These are phyloP conservation scores for Triadica sebifera DNA, from an alignment of 345 rosid species.

Conservation along the genomic window DNA sequence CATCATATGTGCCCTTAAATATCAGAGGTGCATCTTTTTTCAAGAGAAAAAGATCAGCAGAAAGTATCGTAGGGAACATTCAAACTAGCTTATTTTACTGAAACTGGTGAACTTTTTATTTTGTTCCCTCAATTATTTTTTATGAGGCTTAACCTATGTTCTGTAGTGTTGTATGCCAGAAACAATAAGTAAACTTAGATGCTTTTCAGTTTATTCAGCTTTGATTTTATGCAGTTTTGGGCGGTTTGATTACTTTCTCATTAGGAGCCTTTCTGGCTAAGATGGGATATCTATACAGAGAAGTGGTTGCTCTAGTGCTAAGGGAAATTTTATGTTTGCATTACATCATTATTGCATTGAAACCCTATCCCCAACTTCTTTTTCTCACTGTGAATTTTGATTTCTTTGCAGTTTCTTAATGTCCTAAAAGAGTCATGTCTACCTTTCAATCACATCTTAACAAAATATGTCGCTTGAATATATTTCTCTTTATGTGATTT, in stretches of 20 bases:
- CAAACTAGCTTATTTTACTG: slow-evolving; percentile 14
- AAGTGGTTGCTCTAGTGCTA: background rate
- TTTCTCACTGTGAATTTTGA: background rate
- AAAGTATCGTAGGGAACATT: background rate
- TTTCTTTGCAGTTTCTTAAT: background rate
- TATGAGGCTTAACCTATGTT: background rate
- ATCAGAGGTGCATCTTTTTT: slow-evolving; percentile 4
- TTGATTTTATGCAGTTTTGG: background rate
- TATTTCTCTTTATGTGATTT: slow-evolving; percentile 24
- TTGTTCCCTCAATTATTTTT: background rate
- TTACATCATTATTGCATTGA: background rate
- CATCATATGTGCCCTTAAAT: slow-evolving; percentile 10
- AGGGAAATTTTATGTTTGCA: background rate
- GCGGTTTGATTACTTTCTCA: slow-evolving; percentile 26
- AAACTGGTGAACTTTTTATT: slow-evolving; percentile 13
- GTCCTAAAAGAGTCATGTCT: slow-evolving; percentile 12
- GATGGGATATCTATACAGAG: slow-evolving; percentile 8
- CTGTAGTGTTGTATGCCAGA: background rate
- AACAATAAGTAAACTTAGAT: background rate
- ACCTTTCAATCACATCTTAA: slow-evolving; percentile 15
- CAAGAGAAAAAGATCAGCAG: background rate
- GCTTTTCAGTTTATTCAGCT: background rate
- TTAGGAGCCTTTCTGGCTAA: background rate
- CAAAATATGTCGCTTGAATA: background rate
- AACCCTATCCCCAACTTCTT: background rate